Percentiles rank a stretch among this genome's conserved stretches.
These are phyloP conservation scores for Beauveria scarabaeidicola DNA, from an alignment of 2,329 filamentous ascomycete species.

Conservation along the genomic window DNA sequence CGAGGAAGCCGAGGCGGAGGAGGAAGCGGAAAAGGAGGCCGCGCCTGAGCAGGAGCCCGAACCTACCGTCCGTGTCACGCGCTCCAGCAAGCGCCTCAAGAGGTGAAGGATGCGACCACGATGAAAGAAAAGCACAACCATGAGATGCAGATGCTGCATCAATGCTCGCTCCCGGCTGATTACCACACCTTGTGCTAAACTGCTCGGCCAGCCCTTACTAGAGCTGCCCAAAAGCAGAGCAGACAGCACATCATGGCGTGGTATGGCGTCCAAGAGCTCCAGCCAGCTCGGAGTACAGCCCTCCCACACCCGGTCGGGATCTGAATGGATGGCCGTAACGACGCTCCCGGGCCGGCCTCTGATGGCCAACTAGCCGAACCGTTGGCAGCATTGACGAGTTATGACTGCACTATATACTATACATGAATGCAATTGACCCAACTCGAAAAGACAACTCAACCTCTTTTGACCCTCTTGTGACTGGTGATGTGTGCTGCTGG, in stretches of 20 bases:
- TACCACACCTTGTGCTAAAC: not conserved
- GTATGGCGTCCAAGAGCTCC: constrained; percentile 4
- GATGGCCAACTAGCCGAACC: not conserved
- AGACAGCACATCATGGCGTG: not conserved
- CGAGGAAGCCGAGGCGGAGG: constrained; percentile 28
- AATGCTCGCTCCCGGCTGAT: constrained; percentile 5
- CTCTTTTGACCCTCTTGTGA: not conserved
- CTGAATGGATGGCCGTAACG: not conserved
- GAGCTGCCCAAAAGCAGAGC: not conserved
- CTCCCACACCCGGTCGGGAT: constrained; percentile 4
- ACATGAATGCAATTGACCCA: not conserved
- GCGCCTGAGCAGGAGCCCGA: constrained; percentile 12
- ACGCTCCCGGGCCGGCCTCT: not conserved
- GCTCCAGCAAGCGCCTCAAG: constrained; percentile 14
- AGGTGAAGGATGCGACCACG: constrained; percentile 2
- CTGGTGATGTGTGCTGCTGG: not conserved
- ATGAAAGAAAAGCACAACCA: not conserved
- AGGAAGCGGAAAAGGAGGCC: constrained; percentile 16
- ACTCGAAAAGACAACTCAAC: not conserved
- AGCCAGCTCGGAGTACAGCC: constrained; percentile 8
- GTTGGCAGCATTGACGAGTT: not conserved
- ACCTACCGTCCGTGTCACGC: constrained; percentile 4
- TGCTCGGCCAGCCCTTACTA: not conserved
- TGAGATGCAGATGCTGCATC: not conserved
- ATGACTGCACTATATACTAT: not conserved